Conservation (phyloP, 1,284 basidiomycete species). For the Boletus subluridellus region DNA sequence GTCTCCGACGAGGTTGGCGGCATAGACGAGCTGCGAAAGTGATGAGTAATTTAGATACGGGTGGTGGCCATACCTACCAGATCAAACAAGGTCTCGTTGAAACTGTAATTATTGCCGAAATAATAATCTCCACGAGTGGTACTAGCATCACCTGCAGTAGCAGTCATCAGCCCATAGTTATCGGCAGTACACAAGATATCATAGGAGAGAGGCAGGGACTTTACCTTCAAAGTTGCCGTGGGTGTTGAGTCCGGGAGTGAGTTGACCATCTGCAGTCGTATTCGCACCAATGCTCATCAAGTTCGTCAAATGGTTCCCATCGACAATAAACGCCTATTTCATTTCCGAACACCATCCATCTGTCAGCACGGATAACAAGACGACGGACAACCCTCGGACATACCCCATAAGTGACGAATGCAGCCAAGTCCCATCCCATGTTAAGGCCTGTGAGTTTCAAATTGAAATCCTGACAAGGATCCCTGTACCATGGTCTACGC, state of each 20-base stretch:
- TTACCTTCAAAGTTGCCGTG: constrained; percentile 27
- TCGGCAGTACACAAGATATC: neutral
- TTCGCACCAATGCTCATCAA: too few relatives aligned
- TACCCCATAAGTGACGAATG: too few relatives aligned
- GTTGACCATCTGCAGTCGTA: neutral
- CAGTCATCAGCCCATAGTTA: too few relatives aligned
- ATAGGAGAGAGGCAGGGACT: neutral
- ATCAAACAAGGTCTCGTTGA: too few relatives aligned
- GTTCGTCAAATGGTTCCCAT: constrained; percentile 30
- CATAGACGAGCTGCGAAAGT: constrained; percentile 3
- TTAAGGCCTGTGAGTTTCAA: too few relatives aligned
- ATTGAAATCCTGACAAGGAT: too few relatives aligned
- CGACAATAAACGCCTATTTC: constrained; percentile 22
- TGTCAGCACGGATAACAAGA: neutral
- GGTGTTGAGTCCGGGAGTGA: constrained; percentile 20
- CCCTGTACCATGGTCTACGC: neutral
- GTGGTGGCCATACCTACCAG: neutral
- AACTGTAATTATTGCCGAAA: too few relatives aligned
- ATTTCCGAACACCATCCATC: neutral
- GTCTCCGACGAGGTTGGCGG: constrained; percentile 4
- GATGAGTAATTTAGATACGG: neutral
- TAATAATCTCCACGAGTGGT: too few relatives aligned
- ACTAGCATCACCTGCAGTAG: too few relatives aligned
- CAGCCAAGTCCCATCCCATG: too few relatives aligned
- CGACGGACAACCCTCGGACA: too few relatives aligned